These are phyloP conservation scores for Cladosporium phlei DNA, from an alignment of 2,329 filamentous ascomycete species.

Conservation along the genomic window DNA sequence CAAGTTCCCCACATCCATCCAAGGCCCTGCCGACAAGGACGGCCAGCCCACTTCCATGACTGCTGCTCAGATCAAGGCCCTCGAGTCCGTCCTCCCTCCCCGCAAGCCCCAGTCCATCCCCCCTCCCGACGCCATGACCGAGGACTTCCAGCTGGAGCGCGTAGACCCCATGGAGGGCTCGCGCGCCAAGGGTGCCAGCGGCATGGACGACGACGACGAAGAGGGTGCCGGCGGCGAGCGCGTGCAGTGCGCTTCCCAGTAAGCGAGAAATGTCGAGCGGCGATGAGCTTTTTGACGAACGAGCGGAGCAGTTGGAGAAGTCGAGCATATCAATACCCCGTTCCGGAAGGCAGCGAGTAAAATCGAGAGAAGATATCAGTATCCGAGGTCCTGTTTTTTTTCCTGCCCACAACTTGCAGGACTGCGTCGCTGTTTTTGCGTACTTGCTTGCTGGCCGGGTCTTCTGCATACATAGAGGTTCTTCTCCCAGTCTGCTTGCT, in stretches of 20 bases:
- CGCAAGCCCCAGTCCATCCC: slow-evolving; percentile 61
- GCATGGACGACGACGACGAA: slow-evolving; percentile 61
- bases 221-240: slow-evolving; percentile 64
- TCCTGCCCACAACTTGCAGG: too few relatives aligned
- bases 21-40: slow-evolving; percentile 35
- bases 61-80: slow-evolving; percentile 66
- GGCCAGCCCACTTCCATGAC: slow-evolving; percentile 43
- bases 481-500: too few relatives aligned
- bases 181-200: slow-evolving; percentile 57
- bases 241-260: slow-evolving; percentile 84
- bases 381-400: too few relatives aligned
- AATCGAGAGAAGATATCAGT: too few relatives aligned
- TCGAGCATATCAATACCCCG: too few relatives aligned
- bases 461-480: too few relatives aligned
- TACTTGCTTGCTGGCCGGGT: too few relatives aligned
- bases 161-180: slow-evolving; percentile 63
- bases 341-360: too few relatives aligned
- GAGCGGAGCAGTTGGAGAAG: neutral
- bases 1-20: slow-evolving; percentile 71
- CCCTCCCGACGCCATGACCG: slow-evolving; percentile 82
- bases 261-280: too few relatives aligned
- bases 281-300: neutral
- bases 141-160: slow-evolving; percentile 82
- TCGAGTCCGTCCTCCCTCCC: slow-evolving; percentile 80
- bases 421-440: too few relatives aligned